Evolutionary conservation across 176 grass and related monocot species (phyloP).

Genomic region (Aegilops speltoides): DNA sequence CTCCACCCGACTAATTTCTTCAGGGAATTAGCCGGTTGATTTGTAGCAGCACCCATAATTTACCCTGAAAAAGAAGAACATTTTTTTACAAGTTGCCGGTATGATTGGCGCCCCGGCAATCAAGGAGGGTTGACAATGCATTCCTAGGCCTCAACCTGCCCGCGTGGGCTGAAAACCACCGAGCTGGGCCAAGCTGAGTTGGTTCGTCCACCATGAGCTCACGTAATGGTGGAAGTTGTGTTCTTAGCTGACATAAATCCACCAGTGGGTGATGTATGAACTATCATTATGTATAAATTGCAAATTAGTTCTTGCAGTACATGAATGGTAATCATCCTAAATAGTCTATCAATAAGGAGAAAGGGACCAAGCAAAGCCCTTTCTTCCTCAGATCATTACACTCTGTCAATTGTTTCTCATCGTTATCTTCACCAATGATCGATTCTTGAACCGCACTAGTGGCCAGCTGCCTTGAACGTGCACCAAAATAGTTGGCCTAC

Average conservation of each 20-base stretch:
- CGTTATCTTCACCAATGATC: conserved; percentile 10
- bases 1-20: too few species aligned
- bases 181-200: too few species aligned
- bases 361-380: conserved; percentile 74
- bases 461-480: conserved; percentile 25
- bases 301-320: conserved; percentile 5
- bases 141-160: too few species aligned
- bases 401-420: conserved; percentile 27
- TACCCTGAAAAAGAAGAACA: too few species aligned
- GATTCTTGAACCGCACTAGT: conserved; percentile 19
- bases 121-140: too few species aligned
- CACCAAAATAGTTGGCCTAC: conserved; percentile 41
- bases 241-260: not conserved
- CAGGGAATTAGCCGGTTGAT: too few species aligned
- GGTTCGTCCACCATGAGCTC: too few species aligned
- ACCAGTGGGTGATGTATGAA: not conserved
- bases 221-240: too few species aligned
- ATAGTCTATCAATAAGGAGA: conserved; percentile 71
- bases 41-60: not conserved
- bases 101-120: not conserved
- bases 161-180: too few species aligned
- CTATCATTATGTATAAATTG: conserved; percentile 15
- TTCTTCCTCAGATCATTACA: conserved; percentile 71
- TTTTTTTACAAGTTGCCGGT: not conserved
- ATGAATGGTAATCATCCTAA: conserved; percentile 36